These are phyloP conservation scores for Periconia macrospinosa DNA, from an alignment of 2,329 filamentous ascomycete species.

Conservation along the genomic window DNA sequence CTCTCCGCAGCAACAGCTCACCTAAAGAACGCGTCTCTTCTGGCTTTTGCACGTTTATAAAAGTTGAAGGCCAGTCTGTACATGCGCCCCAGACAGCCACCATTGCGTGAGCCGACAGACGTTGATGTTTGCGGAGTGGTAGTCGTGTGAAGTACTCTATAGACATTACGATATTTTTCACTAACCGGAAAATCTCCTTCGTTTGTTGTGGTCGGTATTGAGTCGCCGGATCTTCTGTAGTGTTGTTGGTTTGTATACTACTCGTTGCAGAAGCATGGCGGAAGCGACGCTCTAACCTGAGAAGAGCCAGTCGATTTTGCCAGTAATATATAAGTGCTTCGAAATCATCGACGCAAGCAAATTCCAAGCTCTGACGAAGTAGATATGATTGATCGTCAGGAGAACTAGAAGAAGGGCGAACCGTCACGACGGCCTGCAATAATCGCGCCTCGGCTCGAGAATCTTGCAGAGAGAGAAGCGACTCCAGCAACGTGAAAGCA, in stretches of 20 bases:
- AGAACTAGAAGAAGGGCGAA: too few relatives aligned
- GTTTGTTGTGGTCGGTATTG: too few relatives aligned
- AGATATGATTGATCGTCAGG: not conserved
- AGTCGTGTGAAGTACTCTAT: conserved; percentile 12
- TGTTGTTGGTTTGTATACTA: too few relatives aligned
- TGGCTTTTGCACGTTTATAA: conserved; percentile 4
- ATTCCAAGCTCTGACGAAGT: conserved; percentile 11
- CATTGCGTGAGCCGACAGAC: conserved; percentile 13
- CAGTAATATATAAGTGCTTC: conserved; percentile 19
- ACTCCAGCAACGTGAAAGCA: not conserved
- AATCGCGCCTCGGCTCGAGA: not conserved
- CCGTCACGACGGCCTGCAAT: not conserved
- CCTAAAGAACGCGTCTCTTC: conserved; percentile 6
- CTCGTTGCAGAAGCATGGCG: too few relatives aligned
- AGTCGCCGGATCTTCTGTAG: too few relatives aligned
- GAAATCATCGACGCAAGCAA: conserved; percentile 15
- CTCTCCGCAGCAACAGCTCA: conserved; percentile 10
- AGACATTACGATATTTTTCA: conserved; percentile 15
- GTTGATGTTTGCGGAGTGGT: conserved; percentile 14
- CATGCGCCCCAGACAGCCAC: conserved; percentile 15
- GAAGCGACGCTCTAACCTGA: conserved; percentile 9
- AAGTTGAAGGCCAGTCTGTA: conserved; percentile 6
- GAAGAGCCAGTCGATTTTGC: conserved; percentile 13
- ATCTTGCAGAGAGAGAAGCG: not conserved
- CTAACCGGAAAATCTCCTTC: conserved; percentile 13